These are phyloP conservation scores for Eutrema japonicum DNA, from an alignment of 345 rosid genomes.

Conservation along the genomic window DNA sequence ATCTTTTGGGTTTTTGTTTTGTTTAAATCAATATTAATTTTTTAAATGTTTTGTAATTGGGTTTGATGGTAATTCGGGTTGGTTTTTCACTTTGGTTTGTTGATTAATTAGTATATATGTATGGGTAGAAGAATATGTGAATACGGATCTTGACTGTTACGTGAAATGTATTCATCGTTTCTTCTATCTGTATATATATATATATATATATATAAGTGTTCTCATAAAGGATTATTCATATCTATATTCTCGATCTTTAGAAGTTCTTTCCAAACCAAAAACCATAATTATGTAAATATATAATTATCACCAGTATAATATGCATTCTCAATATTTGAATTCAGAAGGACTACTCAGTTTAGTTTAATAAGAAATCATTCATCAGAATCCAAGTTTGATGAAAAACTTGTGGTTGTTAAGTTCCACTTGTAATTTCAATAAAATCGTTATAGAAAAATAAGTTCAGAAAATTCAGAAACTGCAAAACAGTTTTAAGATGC, in stretches of 20 bases:
- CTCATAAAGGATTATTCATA: neutral
- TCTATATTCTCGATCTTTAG: neutral
- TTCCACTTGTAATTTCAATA: neutral
- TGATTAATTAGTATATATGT: slow-evolving; percentile 25
- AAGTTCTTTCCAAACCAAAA: neutral
- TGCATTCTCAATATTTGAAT: neutral
- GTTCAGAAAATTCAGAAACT: no score
- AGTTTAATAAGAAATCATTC: neutral
- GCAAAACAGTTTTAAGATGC: no score
- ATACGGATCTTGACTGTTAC: slow-evolving; percentile 28
- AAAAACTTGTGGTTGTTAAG: neutral
- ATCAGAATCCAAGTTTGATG: neutral
- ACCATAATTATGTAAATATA: neutral
- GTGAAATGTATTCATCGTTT: slow-evolving; percentile 41
- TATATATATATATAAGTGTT: slow-evolving; percentile 22
- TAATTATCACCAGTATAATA: neutral
- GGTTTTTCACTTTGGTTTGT: slow-evolving; percentile 32
- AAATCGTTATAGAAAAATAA: no score
- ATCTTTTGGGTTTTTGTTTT: slow-evolving; percentile 2
- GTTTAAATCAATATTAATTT: slow-evolving; percentile 30
- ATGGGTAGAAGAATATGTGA: slow-evolving; percentile 44
- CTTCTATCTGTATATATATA: slow-evolving; percentile 32
- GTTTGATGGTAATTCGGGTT: slow-evolving; percentile 34
- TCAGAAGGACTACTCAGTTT: neutral
- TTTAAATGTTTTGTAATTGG: slow-evolving; percentile 28